phyloP scores from a whole-genome alignment of 176 grass and related monocot species.

The Triticum timopheevii region DNA sequence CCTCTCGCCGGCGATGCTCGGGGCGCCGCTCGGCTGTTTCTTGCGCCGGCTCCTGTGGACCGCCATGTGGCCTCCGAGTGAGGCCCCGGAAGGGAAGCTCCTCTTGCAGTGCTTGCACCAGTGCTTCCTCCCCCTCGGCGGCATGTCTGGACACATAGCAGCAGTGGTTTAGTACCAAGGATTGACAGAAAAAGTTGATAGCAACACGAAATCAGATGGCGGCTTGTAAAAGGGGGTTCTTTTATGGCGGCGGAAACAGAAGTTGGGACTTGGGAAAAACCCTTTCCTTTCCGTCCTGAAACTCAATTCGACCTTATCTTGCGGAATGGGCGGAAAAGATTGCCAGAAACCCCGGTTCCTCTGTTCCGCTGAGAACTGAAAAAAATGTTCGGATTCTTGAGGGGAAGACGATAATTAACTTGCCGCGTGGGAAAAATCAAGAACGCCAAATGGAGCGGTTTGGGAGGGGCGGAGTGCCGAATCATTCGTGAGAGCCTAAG shows the following conservation, averaged over 20 bases:
- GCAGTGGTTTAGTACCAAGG: background rate
- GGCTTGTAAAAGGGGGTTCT: background rate
- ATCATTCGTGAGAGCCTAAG: background rate
- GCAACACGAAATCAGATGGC: background rate
- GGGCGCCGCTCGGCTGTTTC: background rate
- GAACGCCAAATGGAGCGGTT: slow-evolving; percentile 18
- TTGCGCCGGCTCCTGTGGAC: slow-evolving; percentile 21
- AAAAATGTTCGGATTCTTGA: background rate
- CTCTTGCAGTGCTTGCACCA: slow-evolving; percentile 44
- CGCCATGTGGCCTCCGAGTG: slow-evolving; percentile 45
- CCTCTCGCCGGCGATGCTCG: background rate
- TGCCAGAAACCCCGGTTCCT: background rate
- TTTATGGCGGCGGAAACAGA: background rate
- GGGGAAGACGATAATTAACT: background rate
- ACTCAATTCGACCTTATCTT: slow-evolving; percentile 5
- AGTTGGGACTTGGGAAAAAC: background rate
- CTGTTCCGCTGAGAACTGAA: background rate
- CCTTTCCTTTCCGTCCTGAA: background rate
- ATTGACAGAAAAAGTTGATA: background rate
- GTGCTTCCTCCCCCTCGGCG: slow-evolving; percentile 20
- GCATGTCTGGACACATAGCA: slow-evolving; percentile 25
- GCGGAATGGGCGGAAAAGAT: background rate
- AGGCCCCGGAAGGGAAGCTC: slow-evolving; percentile 36
- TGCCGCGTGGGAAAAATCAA: slow-evolving; percentile 14
- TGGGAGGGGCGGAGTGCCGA: background rate